These are phyloP conservation scores for Diaporthe capsici DNA, from an alignment of 2,329 filamentous ascomycete genomes.

Conservation along the genomic window DNA sequence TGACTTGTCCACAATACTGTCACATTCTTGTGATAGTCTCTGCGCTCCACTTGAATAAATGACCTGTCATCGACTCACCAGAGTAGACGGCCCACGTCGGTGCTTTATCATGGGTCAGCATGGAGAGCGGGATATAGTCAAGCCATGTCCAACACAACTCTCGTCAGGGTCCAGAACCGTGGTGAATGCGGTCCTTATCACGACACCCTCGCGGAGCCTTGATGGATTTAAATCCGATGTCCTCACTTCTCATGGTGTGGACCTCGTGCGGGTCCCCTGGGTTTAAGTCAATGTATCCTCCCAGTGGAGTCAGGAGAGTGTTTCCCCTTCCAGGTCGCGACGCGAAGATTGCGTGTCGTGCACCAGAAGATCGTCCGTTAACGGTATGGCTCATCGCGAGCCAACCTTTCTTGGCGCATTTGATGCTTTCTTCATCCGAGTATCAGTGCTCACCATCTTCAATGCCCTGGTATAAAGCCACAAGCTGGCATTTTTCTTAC, in stretches of 20 bases:
- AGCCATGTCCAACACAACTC: neutral
- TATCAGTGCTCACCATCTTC: neutral
- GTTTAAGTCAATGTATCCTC: neutral
- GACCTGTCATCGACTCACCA: neutral
- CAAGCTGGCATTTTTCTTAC: neutral
- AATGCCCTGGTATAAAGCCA: neutral
- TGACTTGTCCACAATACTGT: neutral
- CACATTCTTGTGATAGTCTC: neutral
- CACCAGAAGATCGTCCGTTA: neutral
- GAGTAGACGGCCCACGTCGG: neutral
- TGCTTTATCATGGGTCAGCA: conserved; percentile 15
- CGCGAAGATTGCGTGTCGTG: neutral
- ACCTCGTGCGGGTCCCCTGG: neutral
- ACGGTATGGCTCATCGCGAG: neutral
- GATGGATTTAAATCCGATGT: too few relatives aligned
- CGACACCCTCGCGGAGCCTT: neutral
- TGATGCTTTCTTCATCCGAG: neutral
- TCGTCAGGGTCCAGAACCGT: too few relatives aligned
- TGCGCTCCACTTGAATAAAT: neutral
- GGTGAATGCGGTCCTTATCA: neutral
- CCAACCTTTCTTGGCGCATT: neutral
- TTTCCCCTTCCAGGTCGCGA: neutral
- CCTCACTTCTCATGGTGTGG: neutral
- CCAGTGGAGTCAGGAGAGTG: neutral
- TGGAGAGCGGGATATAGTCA: neutral